A percentile compares a stretch with the other conserved stretches of the same genome.
Conservation (phyloP, 2,329 filamentous ascomycete species). For the Verticillium nonalfalfae region DNA sequence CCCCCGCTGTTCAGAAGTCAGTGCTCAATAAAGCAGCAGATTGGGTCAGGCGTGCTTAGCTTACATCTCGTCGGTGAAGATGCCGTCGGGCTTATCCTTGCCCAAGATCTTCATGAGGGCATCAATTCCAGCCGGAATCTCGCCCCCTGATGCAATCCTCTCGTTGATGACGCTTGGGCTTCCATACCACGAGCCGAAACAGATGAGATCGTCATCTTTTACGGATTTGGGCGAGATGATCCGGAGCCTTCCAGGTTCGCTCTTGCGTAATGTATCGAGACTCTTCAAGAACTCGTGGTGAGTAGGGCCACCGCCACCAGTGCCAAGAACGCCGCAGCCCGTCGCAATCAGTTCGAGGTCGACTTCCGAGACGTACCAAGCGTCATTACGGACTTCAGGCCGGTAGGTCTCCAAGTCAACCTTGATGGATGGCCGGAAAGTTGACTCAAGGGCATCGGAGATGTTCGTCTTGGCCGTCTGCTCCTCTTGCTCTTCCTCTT, state of each 20-base stretch:
- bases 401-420: constrained; percentile 22
- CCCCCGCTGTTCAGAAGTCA: constrained; percentile 20
- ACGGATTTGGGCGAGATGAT: constrained; percentile 30
- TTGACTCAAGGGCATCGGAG: constrained; percentile 19
- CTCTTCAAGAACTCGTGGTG: constrained; percentile 38
- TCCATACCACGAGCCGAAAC: constrained; percentile 38
- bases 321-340: constrained; percentile 28
- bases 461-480: constrained; percentile 19
- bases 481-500: constrained; percentile 12
- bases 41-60: constrained; percentile 5
- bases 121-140: constrained; percentile 28
- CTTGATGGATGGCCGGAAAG: constrained; percentile 21
- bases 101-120: constrained; percentile 24
- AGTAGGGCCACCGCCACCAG: constrained; percentile 27
- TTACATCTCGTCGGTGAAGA: constrained; percentile 31
- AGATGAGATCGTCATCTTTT: constrained; percentile 28
- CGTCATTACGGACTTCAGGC: constrained; percentile 21
- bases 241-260: constrained; percentile 25
- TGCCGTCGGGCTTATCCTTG: constrained; percentile 22
- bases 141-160: constrained; percentile 25
- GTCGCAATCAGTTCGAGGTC: constrained; percentile 28
- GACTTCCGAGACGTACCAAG: constrained; percentile 28
- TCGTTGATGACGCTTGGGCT: constrained; percentile 33
- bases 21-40: constrained; percentile 2
- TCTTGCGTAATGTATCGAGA: constrained; percentile 27